Conservation (phyloP, 306 rosid genomes). For the Quercus parvula region DNA sequence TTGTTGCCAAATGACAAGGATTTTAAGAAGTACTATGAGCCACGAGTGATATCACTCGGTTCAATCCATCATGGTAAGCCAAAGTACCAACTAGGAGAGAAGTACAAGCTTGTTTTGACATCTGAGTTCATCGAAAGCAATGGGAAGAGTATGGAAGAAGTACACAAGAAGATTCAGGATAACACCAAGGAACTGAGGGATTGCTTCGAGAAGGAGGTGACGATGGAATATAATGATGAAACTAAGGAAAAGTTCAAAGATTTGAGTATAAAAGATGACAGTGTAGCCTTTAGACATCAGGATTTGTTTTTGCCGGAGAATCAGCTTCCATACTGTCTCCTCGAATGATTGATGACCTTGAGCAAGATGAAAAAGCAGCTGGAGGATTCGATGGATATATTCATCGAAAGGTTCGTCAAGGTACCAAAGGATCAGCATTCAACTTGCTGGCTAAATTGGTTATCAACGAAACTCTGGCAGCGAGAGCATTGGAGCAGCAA, state of each 20-base stretch:
- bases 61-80: not conserved
- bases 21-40: not conserved
- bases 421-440: too few species aligned
- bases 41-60: conserved; percentile 9
- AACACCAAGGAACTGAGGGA: not conserved
- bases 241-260: fast-evolving
- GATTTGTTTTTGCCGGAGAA: too few species aligned
- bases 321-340: not conserved
- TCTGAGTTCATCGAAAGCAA: not conserved
- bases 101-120: not conserved
- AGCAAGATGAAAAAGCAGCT: not conserved
- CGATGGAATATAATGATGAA: not conserved
- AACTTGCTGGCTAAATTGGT: too few species aligned
- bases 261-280: not conserved
- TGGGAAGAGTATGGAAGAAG: not conserved
- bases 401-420: not conserved
- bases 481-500: too few species aligned
- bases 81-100: not conserved
- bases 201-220: not conserved
- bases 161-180: not conserved
- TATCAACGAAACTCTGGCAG: too few species aligned
- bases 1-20: not conserved
- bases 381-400: not conserved
- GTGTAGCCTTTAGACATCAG: not conserved
- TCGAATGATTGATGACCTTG: not conserved